phyloP scores from a whole-genome alignment of 2,329 filamentous ascomycete genomes.

The Diaporthe humulicola region DNA sequence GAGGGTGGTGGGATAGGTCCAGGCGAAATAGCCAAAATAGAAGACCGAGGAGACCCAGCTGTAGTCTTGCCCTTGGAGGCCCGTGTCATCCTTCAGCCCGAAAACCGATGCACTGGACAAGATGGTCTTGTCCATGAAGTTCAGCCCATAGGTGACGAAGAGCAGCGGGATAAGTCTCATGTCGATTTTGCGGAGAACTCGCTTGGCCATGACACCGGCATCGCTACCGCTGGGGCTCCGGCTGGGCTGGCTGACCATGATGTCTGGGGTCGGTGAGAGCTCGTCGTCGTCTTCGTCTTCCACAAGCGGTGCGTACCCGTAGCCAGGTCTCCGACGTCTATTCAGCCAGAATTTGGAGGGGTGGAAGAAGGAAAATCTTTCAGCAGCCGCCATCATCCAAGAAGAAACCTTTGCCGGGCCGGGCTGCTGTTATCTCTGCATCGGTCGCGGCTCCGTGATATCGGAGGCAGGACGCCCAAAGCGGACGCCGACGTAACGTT shows the following conservation, averaged over 20 bases:
- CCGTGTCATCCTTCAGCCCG: conserved; percentile 63
- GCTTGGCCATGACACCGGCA: conserved; percentile 46
- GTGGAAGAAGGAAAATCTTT: not conserved
- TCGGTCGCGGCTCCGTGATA: conserved; percentile 20
- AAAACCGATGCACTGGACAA: conserved; percentile 69
- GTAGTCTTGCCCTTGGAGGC: conserved; percentile 59
- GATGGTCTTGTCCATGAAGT: conserved; percentile 74
- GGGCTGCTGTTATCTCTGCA: conserved; percentile 23
- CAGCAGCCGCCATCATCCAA: conserved; percentile 28
- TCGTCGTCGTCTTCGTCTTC: conserved; percentile 15
- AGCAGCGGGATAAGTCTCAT: conserved; percentile 66
- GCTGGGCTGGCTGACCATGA: conserved; percentile 25
- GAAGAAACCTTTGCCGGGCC: conserved; percentile 13
- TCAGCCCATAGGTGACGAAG: conserved; percentile 70
- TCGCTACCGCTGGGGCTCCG: not conserved
- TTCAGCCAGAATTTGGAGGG: not conserved
- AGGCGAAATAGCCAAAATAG: conserved; percentile 57
- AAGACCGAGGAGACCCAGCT: conserved; percentile 61
- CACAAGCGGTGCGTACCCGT: conserved; percentile 27
- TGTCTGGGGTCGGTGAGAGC: conserved; percentile 23
- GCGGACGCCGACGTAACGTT: conserved; percentile 24
- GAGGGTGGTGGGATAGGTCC: conserved; percentile 56
- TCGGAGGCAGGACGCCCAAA: not conserved
- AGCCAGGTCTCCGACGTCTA: not conserved
- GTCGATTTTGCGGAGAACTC: conserved; percentile 69